Evolutionary conservation across 768 basidiomycete genomes (phyloP).

Genomic region (Rossbeevera mucosa): DNA sequence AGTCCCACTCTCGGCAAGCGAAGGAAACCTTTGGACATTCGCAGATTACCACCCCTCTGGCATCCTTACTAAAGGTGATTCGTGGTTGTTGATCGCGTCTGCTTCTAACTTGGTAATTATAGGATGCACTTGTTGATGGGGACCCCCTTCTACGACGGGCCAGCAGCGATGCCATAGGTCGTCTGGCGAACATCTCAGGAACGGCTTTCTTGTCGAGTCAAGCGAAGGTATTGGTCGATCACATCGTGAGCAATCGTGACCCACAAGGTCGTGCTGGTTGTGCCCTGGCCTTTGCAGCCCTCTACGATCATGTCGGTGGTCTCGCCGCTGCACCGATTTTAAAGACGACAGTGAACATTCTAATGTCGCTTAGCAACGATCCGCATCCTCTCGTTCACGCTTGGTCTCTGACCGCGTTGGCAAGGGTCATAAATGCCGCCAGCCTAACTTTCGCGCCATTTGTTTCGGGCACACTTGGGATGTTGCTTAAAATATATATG

Average conservation of each 20-base stretch:
- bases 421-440: conserved; percentile 85
- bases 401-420: conserved; percentile 83
- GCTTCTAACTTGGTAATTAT: conserved; percentile 7
- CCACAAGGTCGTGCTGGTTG: conserved; percentile 91
- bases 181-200: conserved; percentile 77
- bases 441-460: conserved; percentile 89
- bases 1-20: conserved; percentile 50
- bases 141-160: conserved; percentile 72
- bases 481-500: conserved; percentile 86
- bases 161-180: conserved; percentile 85
- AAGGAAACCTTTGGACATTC: conserved; percentile 63
- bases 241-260: conserved; percentile 91
- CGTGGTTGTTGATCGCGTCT: conserved; percentile 3
- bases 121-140: conserved; percentile 80
- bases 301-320: conserved; percentile 89
- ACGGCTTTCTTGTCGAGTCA: conserved; percentile 80
- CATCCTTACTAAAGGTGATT: conserved; percentile 73
- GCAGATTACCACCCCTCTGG: conserved; percentile 57
- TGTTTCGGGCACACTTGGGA: conserved; percentile 81
- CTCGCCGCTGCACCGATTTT: conserved; percentile 91
- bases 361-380: conserved; percentile 93
- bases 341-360: conserved; percentile 92
- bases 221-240: conserved; percentile 87
- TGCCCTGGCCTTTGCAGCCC: conserved; percentile 85
- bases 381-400: conserved; percentile 96